A percentile compares a stretch with the other conserved stretches of the same genome.
Conservation (phyloP, 352 stramenopile genomes). For the Phytopythium chamaehyphon region DNA sequence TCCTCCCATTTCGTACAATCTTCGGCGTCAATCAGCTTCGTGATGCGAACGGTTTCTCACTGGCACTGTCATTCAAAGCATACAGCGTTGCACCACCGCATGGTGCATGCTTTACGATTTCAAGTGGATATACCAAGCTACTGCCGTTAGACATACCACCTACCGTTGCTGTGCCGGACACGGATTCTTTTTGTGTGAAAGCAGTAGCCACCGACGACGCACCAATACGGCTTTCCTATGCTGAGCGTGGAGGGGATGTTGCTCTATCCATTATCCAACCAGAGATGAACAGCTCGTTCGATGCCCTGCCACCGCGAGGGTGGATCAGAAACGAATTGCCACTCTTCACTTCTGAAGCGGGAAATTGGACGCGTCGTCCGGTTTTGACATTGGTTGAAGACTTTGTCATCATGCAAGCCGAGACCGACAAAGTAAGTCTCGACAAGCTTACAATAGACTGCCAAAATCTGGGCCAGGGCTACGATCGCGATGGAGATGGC, state of each 20-base stretch:
- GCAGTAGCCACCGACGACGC: constrained; percentile 24
- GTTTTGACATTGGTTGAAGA: constrained; percentile 26
- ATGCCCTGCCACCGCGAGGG: constrained; percentile 20
- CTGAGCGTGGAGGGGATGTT: constrained; percentile 16
- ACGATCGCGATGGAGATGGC: constrained; percentile 35
- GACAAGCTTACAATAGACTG: constrained; percentile 30
- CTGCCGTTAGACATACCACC: constrained; percentile 5
- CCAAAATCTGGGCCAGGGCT: constrained; percentile 13
- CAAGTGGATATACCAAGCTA: constrained; percentile 9
- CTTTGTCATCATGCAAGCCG: constrained; percentile 28
- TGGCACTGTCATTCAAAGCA: constrained; percentile 30
- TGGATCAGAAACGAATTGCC: constrained; percentile 17
- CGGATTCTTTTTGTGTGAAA: constrained; percentile 32
- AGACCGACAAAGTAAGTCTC: constrained; percentile 14
- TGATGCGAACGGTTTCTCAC: constrained; percentile 9
- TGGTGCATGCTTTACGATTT: constrained; percentile 23
- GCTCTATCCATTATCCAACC: constrained; percentile 24
- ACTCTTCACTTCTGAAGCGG: constrained; percentile 19
- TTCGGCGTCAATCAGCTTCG: constrained; percentile 16
- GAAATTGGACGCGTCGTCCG: constrained; percentile 23
- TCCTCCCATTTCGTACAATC: constrained; percentile 25
- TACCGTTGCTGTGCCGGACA: constrained; percentile 1
- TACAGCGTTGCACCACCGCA: constrained; percentile 32
- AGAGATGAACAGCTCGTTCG: constrained; percentile 20
- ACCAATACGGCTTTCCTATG: constrained; percentile 23